Conservation (phyloP, 805 yeast species). For the Saccharomycopsis amapae region DNA sequence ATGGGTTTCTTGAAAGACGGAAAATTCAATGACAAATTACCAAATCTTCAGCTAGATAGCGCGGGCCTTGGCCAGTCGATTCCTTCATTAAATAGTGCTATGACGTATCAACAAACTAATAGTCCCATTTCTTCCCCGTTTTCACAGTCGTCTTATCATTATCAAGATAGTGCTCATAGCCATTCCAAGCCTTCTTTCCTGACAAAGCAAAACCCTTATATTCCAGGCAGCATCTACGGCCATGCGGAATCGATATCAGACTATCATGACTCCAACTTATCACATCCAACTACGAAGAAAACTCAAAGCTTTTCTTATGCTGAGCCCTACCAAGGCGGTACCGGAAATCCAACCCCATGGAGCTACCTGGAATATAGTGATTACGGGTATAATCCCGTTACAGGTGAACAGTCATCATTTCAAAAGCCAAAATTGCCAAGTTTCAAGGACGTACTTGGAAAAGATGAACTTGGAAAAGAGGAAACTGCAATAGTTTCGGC, state of each 20-base stretch:
- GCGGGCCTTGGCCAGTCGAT: not conserved
- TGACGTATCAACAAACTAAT: not conserved
- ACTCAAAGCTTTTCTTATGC: too few relatives aligned
- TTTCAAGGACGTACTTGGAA: constrained; percentile 6
- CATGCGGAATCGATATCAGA: not conserved
- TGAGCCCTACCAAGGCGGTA: too few relatives aligned
- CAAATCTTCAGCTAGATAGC: constrained; percentile 2
- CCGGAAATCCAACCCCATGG: too few relatives aligned
- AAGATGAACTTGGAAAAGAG: constrained; percentile 4
- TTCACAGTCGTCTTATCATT: constrained; percentile 1
- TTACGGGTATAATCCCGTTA: too few relatives aligned
- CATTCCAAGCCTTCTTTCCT: not conserved
- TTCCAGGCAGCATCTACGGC: not conserved
- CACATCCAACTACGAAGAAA: too few relatives aligned
- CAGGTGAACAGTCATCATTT: too few relatives aligned
- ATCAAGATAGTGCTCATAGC: not conserved
- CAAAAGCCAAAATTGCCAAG: constrained; percentile 1
- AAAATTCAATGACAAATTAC: constrained; percentile 9
- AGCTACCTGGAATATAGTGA: too few relatives aligned
- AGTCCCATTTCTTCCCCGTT: not conserved
- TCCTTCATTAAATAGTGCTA: not conserved
- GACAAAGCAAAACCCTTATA: too few relatives aligned
- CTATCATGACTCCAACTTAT: constrained; percentile 4
- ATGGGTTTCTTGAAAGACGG: constrained; percentile 29
- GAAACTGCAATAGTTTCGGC: too few relatives aligned